A percentile compares a stretch with the other conserved stretches of the same genome.
phyloP scores from a whole-genome alignment of 805 yeast genomes.

The Nakazawaea peltata region DNA sequence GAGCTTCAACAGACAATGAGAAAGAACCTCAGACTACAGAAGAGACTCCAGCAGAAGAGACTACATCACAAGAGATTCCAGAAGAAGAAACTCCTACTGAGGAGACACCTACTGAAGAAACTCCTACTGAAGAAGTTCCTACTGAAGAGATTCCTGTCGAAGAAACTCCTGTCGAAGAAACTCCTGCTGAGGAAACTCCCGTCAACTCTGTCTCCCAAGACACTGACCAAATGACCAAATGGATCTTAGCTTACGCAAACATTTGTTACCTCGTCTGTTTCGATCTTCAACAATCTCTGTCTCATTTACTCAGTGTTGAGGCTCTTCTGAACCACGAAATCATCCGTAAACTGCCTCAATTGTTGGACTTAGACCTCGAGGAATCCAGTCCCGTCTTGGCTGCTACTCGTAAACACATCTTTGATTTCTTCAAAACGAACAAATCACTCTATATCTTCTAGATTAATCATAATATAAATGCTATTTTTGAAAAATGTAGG shows the following conservation, averaged over 20 bases:
- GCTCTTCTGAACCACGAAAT: no score
- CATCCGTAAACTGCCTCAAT: no score
- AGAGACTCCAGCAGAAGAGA: neutral
- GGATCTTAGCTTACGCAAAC: no score
- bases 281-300: no score
- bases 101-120: neutral
- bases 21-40: neutral
- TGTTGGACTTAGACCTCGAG: no score
- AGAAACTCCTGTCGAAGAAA: neutral
- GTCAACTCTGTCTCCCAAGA: no score
- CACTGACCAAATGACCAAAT: no score
- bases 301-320: no score
- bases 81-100: neutral
- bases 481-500: no score
- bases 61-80: neutral
- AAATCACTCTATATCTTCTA: constrained; percentile 7
- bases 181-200: neutral
- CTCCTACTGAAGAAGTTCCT: neutral
- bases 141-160: neutral
- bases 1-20: neutral
- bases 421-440: constrained; percentile 6
- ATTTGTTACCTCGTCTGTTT: no score
- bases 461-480: neutral
- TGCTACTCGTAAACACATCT: constrained; percentile 4
- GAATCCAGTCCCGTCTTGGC: no score